phyloP scores from a whole-genome alignment of 2,329 filamentous ascomycete genomes.

The Ceratocystis huliohia region DNA sequence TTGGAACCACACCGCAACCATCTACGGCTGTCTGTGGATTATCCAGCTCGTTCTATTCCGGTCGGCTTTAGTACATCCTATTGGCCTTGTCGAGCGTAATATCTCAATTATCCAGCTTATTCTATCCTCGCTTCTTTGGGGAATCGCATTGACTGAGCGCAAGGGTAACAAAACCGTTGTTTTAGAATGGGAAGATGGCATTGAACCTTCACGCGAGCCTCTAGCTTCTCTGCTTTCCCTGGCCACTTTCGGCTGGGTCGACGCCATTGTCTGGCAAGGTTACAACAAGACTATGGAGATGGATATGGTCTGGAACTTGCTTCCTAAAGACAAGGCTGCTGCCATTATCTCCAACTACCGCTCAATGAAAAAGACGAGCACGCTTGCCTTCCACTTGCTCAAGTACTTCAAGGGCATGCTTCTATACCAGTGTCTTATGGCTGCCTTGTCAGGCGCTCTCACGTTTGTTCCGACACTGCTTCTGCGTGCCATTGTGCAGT shows the following conservation, averaged over 20 bases:
- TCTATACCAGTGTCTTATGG: constrained; percentile 66
- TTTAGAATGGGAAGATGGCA: constrained; percentile 75
- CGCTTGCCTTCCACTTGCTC: constrained; percentile 66
- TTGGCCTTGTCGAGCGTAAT: constrained; percentile 46
- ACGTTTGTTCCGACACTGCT: constrained; percentile 87
- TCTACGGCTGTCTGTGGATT: constrained; percentile 76
- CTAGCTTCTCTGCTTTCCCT: constrained; percentile 79
- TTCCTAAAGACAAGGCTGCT: constrained; percentile 77
- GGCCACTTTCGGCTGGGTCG: constrained; percentile 81
- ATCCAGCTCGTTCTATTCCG: constrained; percentile 67
- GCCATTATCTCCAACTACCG: constrained; percentile 70
- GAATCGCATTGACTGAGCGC: constrained; percentile 66
- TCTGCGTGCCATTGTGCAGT: constrained; percentile 81
- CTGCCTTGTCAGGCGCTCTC: constrained; percentile 64
- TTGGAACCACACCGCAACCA: constrained; percentile 83
- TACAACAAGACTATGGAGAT: constrained; percentile 77
- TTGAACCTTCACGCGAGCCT: constrained; percentile 78
- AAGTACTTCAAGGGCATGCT: constrained; percentile 71
- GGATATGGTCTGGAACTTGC: constrained; percentile 79
- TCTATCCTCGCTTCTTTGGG: constrained; percentile 59
- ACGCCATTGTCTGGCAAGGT: constrained; percentile 76
- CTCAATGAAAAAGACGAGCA: constrained; percentile 68
- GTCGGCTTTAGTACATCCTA: constrained; percentile 68
- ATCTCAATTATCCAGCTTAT: constrained; percentile 63
- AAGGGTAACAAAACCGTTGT: constrained; percentile 85